A percentile compares a stretch with the other conserved stretches of the same genome.
These are phyloP conservation scores for Cryptococcus maquisensis DNA, from an alignment of 1,284 basidiomycete species.

Conservation along the genomic window DNA sequence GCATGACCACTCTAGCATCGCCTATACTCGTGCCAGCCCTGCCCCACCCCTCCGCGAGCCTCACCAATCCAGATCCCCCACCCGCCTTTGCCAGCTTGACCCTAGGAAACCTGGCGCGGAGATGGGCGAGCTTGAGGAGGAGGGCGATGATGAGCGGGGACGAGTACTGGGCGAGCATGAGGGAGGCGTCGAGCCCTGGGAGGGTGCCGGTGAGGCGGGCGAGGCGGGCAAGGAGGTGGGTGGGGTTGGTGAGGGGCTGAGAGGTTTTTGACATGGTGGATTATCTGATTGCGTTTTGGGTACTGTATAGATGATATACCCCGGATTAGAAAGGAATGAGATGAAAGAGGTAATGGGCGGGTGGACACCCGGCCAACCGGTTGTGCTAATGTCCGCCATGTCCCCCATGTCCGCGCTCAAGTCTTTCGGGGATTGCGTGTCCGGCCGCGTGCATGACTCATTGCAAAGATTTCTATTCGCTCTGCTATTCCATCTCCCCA, in stretches of 20 bases:
- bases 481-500: neutral
- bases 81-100: constrained; percentile 12
- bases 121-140: constrained; percentile 34
- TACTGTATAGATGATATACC: neutral
- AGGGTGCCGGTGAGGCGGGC: constrained; percentile 31
- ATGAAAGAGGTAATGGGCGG: neutral
- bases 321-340: neutral
- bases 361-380: neutral
- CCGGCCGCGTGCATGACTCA: neutral
- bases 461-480: constrained; percentile 13
- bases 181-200: constrained; percentile 41
- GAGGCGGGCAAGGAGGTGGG: constrained; percentile 23
- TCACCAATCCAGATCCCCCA: constrained; percentile 18
- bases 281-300: neutral
- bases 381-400: too few species aligned
- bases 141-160: constrained; percentile 37
- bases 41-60: constrained; percentile 33
- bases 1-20: constrained; percentile 45
- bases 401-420: too few species aligned
- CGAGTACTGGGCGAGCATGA: constrained; percentile 45
- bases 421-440: neutral
- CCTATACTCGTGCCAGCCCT: constrained; percentile 31
- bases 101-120: constrained; percentile 18
- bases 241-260: neutral
- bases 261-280: neutral